phyloP scores from a whole-genome alignment of 176 grass and related monocot genomes.

The Puccinellia tenuiflora region DNA sequence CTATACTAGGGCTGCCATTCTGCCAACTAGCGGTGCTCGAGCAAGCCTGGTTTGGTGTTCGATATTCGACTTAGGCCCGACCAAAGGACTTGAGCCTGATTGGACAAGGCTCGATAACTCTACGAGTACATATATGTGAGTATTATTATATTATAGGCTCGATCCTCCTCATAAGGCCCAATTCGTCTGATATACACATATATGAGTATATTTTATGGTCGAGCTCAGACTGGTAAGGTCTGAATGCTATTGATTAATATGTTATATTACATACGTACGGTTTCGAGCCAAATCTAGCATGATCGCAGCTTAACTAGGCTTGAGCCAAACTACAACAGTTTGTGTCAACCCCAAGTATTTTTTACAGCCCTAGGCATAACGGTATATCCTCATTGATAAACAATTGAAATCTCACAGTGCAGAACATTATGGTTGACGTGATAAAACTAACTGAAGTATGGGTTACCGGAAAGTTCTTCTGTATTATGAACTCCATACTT shows the following conservation, averaged over 20 bases:
- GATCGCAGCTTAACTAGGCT: background rate
- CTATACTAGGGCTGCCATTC: background rate
- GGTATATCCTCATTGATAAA: background rate
- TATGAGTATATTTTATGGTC: background rate
- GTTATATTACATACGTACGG: background rate
- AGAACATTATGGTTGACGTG: background rate
- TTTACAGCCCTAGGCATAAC: background rate
- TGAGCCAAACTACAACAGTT: background rate
- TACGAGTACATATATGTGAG: background rate
- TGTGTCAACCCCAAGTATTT: background rate
- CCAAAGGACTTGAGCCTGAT: background rate
- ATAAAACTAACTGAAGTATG: background rate
- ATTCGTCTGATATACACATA: background rate
- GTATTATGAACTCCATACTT: background rate
- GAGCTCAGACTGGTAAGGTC: background rate
- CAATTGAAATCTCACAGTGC: background rate
- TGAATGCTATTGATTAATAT: background rate
- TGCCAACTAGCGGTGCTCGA: background rate
- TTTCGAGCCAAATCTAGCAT: background rate
- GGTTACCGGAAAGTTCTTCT: background rate
- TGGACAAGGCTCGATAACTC: background rate
- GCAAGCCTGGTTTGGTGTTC: background rate
- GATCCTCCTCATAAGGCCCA: background rate
- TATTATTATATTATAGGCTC: background rate
- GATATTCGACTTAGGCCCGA: background rate